phyloP scores from a whole-genome alignment of 176 grass and related monocot species.

The Elaeis guineensis region DNA sequence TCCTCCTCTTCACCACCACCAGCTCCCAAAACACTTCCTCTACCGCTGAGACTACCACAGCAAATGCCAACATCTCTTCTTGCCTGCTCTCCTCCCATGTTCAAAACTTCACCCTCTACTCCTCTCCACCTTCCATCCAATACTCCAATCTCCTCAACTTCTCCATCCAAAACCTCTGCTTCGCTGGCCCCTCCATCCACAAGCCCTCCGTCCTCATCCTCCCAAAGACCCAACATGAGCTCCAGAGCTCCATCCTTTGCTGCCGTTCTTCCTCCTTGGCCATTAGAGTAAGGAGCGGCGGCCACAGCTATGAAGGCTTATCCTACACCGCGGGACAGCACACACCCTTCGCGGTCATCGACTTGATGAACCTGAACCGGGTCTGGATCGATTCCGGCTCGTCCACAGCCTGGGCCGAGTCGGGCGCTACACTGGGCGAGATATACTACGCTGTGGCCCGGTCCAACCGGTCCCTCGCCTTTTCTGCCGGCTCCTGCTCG shows the following conservation, averaged over 20 bases:
- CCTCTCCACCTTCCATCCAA: neutral
- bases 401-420: constrained; percentile 45
- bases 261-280: constrained; percentile 18
- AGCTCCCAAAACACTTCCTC: no score
- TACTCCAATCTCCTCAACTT: constrained; percentile 31
- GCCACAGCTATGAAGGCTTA: constrained; percentile 85
- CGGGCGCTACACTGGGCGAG: constrained; percentile 65
- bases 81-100: constrained; percentile 50
- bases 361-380: constrained; percentile 44
- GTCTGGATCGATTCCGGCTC: constrained; percentile 24
- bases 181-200: constrained; percentile 11
- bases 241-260: constrained; percentile 36
- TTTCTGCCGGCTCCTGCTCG: constrained; percentile 59
- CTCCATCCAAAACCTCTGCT: constrained; percentile 74
- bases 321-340: constrained; percentile 38
- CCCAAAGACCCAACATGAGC: constrained; percentile 24
- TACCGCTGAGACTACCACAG: no score
- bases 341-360: constrained; percentile 36
- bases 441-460: constrained; percentile 45
- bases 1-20: no score
- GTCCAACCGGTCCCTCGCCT: constrained; percentile 28
- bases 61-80: constrained; percentile 2
- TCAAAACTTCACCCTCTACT: constrained; percentile 38
- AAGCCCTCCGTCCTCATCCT: constrained; percentile 40
- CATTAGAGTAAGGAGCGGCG: constrained; percentile 62